Evolutionary conservation across 1,284 basidiomycete genomes (phyloP).

Genomic region (Boletus semigastroideus): DNA sequence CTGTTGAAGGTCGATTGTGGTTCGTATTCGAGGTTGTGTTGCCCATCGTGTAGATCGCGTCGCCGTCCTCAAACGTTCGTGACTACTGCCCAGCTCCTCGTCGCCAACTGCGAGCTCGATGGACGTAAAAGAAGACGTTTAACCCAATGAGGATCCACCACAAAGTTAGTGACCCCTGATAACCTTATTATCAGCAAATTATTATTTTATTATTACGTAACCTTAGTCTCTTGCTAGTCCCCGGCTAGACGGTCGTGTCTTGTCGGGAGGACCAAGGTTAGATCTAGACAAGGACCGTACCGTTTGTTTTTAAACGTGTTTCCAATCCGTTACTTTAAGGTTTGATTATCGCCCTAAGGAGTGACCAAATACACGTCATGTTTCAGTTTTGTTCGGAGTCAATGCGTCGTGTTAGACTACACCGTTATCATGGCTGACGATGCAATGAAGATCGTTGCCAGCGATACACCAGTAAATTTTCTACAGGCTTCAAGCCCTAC

Average conservation of each 20-base stretch:
- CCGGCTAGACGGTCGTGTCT: background rate
- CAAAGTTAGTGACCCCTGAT: conserved; percentile 9
- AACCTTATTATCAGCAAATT: conserved; percentile 28
- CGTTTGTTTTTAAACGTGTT: no score
- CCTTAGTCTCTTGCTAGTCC: background rate
- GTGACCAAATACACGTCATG: background rate
- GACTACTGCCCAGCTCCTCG: conserved; percentile 13
- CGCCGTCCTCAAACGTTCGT: conserved; percentile 14
- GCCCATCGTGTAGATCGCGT: conserved; percentile 32
- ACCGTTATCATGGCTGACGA: conserved; percentile 17
- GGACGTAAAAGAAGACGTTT: conserved; percentile 34
- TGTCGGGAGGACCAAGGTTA: background rate
- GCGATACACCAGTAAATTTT: background rate
- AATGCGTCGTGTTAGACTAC: background rate
- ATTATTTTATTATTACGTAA: conserved; percentile 14
- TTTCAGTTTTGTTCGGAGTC: background rate
- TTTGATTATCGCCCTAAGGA: background rate
- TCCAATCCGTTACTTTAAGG: no score
- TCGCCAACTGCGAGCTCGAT: conserved; percentile 25
- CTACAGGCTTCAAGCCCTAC: conserved; percentile 4
- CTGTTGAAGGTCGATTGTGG: conserved; percentile 30
- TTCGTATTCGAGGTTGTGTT: conserved; percentile 34
- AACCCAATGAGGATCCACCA: conserved; percentile 26
- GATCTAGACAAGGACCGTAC: no score
- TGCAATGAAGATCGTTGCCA: background rate